Evolutionary conservation across 164 flowering plant species (phyloP), one percentile per base, ranked within the genome.

Genomic region (Vitis rupestris): DNA sequence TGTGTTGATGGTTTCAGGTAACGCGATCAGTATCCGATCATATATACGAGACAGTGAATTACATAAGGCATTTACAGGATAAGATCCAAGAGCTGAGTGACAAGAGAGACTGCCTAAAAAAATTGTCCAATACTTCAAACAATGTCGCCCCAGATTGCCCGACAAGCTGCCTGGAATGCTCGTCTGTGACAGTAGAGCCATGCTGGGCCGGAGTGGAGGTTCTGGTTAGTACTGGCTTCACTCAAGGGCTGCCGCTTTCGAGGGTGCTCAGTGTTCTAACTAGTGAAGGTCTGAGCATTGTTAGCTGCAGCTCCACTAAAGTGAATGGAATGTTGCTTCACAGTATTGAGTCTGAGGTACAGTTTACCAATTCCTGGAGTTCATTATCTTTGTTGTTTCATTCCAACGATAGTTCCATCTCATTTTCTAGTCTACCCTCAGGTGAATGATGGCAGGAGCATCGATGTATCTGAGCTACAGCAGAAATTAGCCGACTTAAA

Each of bases 1-100:
- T 6, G 48, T 52, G 23, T n/a, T 59, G 7, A 17, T 74, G 44
- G 0, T 30, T 66, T 59, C 65, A 82, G 84, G 82, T 82, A 59
- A 82, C 74, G 67, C 57, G 79, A 15, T 74, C 84, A 1, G 53
- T 72, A n/a, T 74, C 80, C 0, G 82, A 79, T 68, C 82, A 79
- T 23, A 58, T 82, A 16, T 29, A 82, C 4, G 73, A 58, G 59
- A 68, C 81, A 3, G 71, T 64, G 49, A 70, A 68, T 16, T 82
- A 79, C 53, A 79, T 82, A 52, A 72, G 47, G 27, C 23, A 77
- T 50, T 6, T 76, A 55, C 70, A 82, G 50, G 75, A 59, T n/a
- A 72, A 57, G 53, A 72, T 74, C 27, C 66, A 48, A 57, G 70
- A 67, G 50, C 58, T 82, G 23, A 27, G 47, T 48, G 59, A 51